Base-by-base conservation (phyloP, 2,329 filamentous ascomycete genomes). In the Stenocarpella maydis region DNA sequence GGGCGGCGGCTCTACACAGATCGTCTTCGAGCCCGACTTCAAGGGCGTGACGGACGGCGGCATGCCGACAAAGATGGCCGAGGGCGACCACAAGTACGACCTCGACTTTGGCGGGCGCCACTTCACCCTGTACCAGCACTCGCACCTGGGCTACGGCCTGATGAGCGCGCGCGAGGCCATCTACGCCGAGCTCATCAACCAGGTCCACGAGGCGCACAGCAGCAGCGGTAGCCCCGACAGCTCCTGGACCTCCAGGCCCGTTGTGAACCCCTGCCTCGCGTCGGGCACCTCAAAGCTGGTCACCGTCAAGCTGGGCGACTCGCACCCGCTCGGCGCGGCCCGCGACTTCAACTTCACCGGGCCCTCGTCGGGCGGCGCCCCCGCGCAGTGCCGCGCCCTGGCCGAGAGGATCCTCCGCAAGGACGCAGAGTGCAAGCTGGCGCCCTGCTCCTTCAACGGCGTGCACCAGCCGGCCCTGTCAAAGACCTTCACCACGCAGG, bases 381-480 rank as follows among this genome's bases (percentile, higher is more conserved):
- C 94, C 21, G 91, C 94, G 2, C 94, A 97, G 80, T 99, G 96
- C 84, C 95, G 96, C 72, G 91, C 89, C 72, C 84, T 98, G 61
- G 92, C 95, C 1, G 96, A 99, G 84, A 93, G 92, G 80, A 97
- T 97, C 34, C 86, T 99, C 53, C 88, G 91, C 77, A 99, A 99
- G 83, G 93, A 97, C 24, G 88, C 89, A 52, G 86, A 90, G 39
- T 99, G 96, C 84, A 86, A 86, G 72, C 83, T 98, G 60, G 88
- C 92, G 0, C 96, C 96, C n/a, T 99, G 96, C 85, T 97, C 96
- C 1, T 99, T 99, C 89, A 97, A 97, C 80, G 96, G 96, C 73
- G 90, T 99, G 37, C 93, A 99, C 82, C 96, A 99, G 81, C 96
- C 96, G 12, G 91, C 92, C 26, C 87, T 99, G 58, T 90, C 90